These are phyloP conservation scores for Phytopythium oedochilum DNA, from an alignment of 352 stramenopile species.

Conservation along the genomic window DNA sequence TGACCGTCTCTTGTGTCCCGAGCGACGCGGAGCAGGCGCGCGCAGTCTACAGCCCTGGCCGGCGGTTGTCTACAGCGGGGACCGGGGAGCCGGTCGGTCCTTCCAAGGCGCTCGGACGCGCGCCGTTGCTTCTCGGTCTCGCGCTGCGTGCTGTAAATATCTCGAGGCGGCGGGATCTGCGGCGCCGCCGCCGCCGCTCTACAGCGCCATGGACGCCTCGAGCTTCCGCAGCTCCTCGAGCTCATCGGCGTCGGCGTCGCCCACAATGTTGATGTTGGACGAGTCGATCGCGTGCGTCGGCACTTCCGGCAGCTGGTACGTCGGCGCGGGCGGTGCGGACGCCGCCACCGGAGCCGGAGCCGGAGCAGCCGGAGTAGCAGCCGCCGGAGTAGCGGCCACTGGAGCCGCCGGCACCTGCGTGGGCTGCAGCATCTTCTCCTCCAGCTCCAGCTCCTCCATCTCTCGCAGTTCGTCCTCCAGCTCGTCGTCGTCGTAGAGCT, in stretches of 20 bases:
- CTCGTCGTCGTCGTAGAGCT: slow-evolving; percentile 93
- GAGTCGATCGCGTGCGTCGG: slow-evolving; percentile 70
- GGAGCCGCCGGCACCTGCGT: slow-evolving; percentile 17
- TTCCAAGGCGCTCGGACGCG: no score
- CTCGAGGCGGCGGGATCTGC: no score
- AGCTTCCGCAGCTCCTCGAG: slow-evolving; percentile 80
- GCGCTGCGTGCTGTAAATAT: no score
- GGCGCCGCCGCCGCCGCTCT: no score
- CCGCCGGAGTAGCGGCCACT: slow-evolving; percentile 12
- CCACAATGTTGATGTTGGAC: slow-evolving; percentile 75
- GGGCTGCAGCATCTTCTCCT: slow-evolving; percentile 78
- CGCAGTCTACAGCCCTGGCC: no score
- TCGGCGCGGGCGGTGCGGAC: slow-evolving; percentile 15
- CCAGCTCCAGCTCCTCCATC: slow-evolving; percentile 91
- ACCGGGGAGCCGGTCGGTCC: no score
- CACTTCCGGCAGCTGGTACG: slow-evolving; percentile 75
- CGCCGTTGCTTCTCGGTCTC: slow-evolving; percentile 20
- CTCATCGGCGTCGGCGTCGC: slow-evolving; percentile 74
- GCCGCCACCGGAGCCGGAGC: slow-evolving; percentile 15
- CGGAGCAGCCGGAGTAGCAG: slow-evolving; percentile 13
- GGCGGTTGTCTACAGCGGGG: no score
- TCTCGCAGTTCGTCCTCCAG: slow-evolving; percentile 92
- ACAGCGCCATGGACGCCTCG: slow-evolving; percentile 84
- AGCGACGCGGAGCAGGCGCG: no score
- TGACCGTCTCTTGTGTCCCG: no score